Evolutionary conservation across 345 rosid genomes (phyloP).

Genomic region (Arabis hirsuta): DNA sequence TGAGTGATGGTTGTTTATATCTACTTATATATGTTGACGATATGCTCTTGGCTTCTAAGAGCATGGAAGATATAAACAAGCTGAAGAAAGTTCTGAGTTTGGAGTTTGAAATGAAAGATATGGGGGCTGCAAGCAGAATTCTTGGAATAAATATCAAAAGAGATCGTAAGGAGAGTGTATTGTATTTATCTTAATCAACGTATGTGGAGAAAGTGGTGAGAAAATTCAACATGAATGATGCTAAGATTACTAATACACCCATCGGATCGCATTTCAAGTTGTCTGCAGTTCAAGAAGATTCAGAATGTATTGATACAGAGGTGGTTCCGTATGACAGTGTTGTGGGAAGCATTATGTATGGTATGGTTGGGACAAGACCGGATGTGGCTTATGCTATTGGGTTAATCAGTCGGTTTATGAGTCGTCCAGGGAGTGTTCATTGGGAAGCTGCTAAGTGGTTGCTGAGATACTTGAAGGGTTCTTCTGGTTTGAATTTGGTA

Average conservation of each 20-base stretch:
- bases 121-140: background rate
- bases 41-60: background rate
- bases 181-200: background rate
- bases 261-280: background rate
- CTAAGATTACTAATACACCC: background rate
- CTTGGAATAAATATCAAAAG: background rate
- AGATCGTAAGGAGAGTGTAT: background rate
- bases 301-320: background rate
- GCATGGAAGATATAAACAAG: rapidly evolving
- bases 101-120: background rate
- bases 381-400: background rate
- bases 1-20: background rate
- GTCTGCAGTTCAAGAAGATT: background rate
- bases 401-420: background rate
- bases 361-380: background rate
- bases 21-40: background rate
- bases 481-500: background rate
- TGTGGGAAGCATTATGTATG: background rate
- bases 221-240: background rate
- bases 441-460: background rate
- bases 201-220: background rate
- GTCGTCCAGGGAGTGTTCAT: background rate
- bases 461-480: background rate
- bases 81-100: background rate
- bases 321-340: background rate